A percentile compares a stretch with the other conserved stretches of the same genome.
phyloP scores from a whole-genome alignment of 1,284 basidiomycete species.

The Microbotryum saponariae region DNA sequence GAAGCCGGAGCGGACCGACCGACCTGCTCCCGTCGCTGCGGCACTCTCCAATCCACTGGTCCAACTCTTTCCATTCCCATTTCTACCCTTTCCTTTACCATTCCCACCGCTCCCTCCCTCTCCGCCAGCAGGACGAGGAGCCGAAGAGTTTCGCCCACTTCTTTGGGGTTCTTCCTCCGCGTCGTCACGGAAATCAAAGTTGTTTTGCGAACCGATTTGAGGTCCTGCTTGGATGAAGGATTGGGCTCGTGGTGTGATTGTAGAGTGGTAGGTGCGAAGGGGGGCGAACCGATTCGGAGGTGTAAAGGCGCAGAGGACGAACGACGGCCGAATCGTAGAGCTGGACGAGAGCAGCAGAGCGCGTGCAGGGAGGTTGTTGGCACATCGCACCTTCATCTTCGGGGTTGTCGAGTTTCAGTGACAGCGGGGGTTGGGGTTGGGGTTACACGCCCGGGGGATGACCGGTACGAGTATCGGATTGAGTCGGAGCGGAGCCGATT shows the following conservation, averaged over 20 bases:
- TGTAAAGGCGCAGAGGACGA: too few relatives aligned
- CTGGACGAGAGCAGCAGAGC: not conserved
- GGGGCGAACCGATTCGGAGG: not conserved
- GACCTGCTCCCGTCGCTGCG: conserved; percentile 20
- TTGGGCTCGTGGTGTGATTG: not conserved
- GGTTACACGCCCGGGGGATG: too few relatives aligned
- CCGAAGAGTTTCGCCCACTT: not conserved
- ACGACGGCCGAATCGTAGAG: not conserved
- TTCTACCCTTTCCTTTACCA: not conserved
- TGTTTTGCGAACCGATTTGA: conserved; percentile 5
- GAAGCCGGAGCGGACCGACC: not conserved
- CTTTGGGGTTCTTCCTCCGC: not conserved
- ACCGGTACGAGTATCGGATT: too few relatives aligned
- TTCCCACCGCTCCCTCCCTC: too few relatives aligned
- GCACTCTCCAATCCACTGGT: conserved; percentile 13
- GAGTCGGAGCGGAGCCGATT: too few relatives aligned
- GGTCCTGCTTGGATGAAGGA: conserved; percentile 20
- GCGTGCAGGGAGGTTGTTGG: too few relatives aligned
- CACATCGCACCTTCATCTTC: too few relatives aligned
- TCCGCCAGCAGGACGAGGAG: not conserved
- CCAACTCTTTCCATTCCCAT: not conserved
- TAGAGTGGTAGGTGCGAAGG: not conserved
- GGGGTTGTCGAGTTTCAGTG: too few relatives aligned
- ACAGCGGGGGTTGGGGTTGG: too few relatives aligned
- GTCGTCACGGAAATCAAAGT: conserved; percentile 6